Evolutionary conservation across 2,329 filamentous ascomycete genomes (phyloP).

Genomic region (Septoria petroselini): DNA sequence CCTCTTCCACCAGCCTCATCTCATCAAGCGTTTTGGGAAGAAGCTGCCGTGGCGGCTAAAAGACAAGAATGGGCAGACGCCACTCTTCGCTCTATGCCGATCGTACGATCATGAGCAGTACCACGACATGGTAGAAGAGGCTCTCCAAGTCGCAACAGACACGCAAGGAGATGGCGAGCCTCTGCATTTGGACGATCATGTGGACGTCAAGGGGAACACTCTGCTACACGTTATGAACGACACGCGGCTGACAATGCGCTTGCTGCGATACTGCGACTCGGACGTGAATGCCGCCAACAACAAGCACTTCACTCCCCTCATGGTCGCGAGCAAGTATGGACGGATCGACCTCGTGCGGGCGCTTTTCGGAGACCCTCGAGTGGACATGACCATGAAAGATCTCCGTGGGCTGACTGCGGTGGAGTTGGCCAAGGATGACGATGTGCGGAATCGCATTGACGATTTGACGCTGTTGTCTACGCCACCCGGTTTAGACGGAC

Average conservation of each 20-base stretch:
- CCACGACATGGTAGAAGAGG: constrained; percentile 78
- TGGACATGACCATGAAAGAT: constrained; percentile 82
- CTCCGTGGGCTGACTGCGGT: constrained; percentile 86
- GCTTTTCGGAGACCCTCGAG: constrained; percentile 80
- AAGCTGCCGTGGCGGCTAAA: constrained; percentile 83
- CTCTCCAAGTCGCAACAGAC: constrained; percentile 67
- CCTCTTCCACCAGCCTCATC: constrained; percentile 80
- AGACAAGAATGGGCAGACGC: constrained; percentile 97
- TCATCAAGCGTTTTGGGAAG: constrained; percentile 73
- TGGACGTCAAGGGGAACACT: constrained; percentile 90
- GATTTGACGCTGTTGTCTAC: constrained; percentile 83
- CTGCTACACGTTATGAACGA: constrained; percentile 95
- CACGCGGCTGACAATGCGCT: constrained; percentile 67
- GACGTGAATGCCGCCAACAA: constrained; percentile 95
- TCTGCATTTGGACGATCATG: constrained; percentile 88
- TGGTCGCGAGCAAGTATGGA: constrained; percentile 98
- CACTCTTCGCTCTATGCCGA: constrained; percentile 87
- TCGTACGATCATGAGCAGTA: constrained; percentile 94
- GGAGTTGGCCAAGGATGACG: constrained; percentile 95
- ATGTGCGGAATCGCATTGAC: constrained; percentile 93
- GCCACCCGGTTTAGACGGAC: constrained; percentile 66
- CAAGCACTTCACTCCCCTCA: constrained; percentile 88
- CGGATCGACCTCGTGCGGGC: constrained; percentile 87
- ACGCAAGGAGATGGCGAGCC: constrained; percentile 73
- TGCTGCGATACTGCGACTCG: constrained; percentile 83